Percentiles rank a stretch among this genome's conserved stretches.
These are phyloP conservation scores for Inga leiocalycina DNA, from an alignment of 306 rosid species.

Conservation along the genomic window DNA sequence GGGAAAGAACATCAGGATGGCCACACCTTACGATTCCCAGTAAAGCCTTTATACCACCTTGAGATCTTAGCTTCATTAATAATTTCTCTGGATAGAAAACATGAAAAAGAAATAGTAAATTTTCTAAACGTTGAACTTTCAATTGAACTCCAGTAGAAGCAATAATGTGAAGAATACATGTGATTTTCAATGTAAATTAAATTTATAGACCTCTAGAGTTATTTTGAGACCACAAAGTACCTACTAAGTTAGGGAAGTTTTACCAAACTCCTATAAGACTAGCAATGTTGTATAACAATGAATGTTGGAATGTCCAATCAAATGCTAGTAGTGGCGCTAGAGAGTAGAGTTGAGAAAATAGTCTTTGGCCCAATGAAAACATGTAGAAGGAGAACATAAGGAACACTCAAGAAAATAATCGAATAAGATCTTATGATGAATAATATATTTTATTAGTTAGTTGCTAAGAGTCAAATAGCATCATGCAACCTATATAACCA, in stretches of 20 bases:
- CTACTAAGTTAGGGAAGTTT: not conserved
- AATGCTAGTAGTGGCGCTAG: not conserved
- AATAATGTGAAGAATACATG: constrained; percentile 3
- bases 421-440: not conserved
- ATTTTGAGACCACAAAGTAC: not conserved
- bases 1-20: constrained; percentile 97
- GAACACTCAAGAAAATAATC: not conserved
- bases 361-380: not conserved
- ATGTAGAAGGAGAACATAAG: not conserved
- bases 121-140: constrained; percentile 12
- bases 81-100: constrained; percentile 66
- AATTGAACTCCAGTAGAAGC: not conserved
- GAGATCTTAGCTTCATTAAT: constrained; percentile 77
- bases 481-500: no score
- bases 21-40: constrained; percentile 96
- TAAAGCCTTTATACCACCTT: constrained; percentile 95
- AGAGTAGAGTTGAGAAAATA: not conserved
- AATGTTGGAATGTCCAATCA: not conserved
- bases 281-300: not conserved
- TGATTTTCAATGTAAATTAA: constrained; percentile 5
- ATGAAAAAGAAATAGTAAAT: constrained; percentile 10
- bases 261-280: not conserved
- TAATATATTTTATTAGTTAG: not conserved
- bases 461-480: not conserved
- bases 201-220: not conserved